A percentile compares a stretch with the other conserved stretches of the same genome.
Conservation (phyloP, 169 alveolate genomes). For the Blepharisma undulans region DNA sequence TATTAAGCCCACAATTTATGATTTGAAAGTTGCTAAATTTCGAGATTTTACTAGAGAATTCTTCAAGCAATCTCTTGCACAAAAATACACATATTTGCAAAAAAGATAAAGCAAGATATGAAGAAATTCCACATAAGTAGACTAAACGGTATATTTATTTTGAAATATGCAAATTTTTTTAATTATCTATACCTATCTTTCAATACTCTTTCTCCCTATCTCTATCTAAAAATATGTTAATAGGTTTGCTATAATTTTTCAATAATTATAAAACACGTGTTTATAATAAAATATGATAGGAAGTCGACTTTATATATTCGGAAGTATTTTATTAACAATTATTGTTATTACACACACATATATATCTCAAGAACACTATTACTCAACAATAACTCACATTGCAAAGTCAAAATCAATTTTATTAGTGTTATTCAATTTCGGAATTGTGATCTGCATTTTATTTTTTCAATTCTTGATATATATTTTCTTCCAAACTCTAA, state of each 20-base stretch:
- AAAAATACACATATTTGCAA: no score
- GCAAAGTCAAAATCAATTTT: slow-evolving; percentile 1
- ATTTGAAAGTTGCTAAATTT: no score
- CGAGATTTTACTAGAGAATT: no score
- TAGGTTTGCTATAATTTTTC: not conserved
- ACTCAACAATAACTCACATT: slow-evolving; percentile 10
- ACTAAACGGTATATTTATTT: no score
- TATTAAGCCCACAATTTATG: no score
- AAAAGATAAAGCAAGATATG: no score
- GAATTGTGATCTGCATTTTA: not conserved
- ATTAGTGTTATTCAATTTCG: slow-evolving; percentile 9
- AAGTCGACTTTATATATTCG: not conserved
- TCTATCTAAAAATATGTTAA: not conserved
- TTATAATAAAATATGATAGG: slow-evolving; percentile 23
- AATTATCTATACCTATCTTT: not conserved
- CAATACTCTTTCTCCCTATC: not conserved
- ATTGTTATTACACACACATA: not conserved
- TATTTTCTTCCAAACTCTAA: slow-evolving; percentile 10
- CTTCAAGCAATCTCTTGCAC: no score
- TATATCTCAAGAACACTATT: not conserved
- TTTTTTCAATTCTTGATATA: not conserved
- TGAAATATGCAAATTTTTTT: no score
- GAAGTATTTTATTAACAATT: not conserved
- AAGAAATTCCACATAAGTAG: no score
- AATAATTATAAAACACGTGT: not conserved